Evolutionary conservation across 345 rosid species (phyloP).

Genomic region (Eucalyptus erythrocorys): DNA sequence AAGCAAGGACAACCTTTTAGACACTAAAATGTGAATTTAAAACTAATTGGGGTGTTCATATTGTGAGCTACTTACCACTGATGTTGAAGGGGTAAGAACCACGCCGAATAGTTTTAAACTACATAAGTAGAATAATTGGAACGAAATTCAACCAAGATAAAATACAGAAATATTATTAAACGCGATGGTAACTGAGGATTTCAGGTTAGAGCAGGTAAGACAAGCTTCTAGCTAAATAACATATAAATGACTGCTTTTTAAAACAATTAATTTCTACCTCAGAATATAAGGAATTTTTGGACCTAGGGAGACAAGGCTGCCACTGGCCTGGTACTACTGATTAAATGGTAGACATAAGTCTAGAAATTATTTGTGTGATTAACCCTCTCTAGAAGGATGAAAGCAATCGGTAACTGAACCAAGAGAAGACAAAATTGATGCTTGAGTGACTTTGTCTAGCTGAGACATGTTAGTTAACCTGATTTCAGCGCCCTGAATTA

Average conservation of each 20-base stretch:
- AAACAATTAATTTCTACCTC: too few relatives aligned
- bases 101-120: background rate
- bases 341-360: too few relatives aligned
- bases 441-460: rapidly evolving
- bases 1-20: background rate
- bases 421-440: too few relatives aligned
- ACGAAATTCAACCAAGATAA: background rate
- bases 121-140: background rate
- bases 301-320: too few relatives aligned
- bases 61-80: background rate
- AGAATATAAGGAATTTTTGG: too few relatives aligned
- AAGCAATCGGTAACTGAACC: too few relatives aligned
- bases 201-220: background rate
- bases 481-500: rapidly evolving
- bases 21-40: background rate
- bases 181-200: background rate
- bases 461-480: too few relatives aligned
- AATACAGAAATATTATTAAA: too few relatives aligned
- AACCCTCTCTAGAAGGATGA: too few relatives aligned
- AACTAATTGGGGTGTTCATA: background rate
- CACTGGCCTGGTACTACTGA: too few relatives aligned
- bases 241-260: too few relatives aligned
- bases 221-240: background rate
- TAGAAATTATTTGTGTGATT: too few relatives aligned
- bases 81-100: background rate